Base-by-base conservation (phyloP, 768 basidiomycete species). In the Russula dissimulans region DNA sequence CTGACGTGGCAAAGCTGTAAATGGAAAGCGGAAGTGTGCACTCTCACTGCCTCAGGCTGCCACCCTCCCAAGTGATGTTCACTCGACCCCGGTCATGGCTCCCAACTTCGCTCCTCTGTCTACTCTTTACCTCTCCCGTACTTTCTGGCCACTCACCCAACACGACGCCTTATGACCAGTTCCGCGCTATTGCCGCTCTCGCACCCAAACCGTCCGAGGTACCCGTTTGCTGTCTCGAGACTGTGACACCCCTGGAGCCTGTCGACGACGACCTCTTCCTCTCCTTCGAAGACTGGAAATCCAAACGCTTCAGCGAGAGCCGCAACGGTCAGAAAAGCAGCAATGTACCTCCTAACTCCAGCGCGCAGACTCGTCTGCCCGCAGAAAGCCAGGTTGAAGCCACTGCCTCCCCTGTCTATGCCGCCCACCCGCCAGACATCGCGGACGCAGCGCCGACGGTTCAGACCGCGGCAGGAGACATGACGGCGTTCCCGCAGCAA, bases 241-340 rank as follows among this genome's bases (percentile, higher is more conserved):
- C 85, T 5, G 66, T 79, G 44, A 70, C 71, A 0, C 69, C 70
- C 0, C 67, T 73, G 4, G 71, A 73, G 46, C 70, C 80, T 3
- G 70, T 74, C 7, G 84, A 84, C 53, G 83, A 85, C 64, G 82
- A 85, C 54, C 72, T 86, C 5, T 73, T 92, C 22, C 79, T 91
- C 22, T 88, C 89, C 0, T 94, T 94, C 67, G 87, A 92, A 67
- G 91, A 92, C 65, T 94, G 91, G 91, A 91, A 91, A 68, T 81
- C 81, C 36, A 88, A 81, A 65, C 86, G 85, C 59, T 67, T 75
- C 49, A 71, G 71, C 41, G 76, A 81, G 62, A 69, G 67, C 12
- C 68, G 71, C n/a, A 69, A 68, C 15, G 69, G 71, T n/a, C 68
- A 71, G 22, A 69, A 70, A 38, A 34, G 18, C 43, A 51, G 44